These are phyloP conservation scores for Kuraishia floccosa DNA, from an alignment of 805 yeast species.

Conservation along the genomic window DNA sequence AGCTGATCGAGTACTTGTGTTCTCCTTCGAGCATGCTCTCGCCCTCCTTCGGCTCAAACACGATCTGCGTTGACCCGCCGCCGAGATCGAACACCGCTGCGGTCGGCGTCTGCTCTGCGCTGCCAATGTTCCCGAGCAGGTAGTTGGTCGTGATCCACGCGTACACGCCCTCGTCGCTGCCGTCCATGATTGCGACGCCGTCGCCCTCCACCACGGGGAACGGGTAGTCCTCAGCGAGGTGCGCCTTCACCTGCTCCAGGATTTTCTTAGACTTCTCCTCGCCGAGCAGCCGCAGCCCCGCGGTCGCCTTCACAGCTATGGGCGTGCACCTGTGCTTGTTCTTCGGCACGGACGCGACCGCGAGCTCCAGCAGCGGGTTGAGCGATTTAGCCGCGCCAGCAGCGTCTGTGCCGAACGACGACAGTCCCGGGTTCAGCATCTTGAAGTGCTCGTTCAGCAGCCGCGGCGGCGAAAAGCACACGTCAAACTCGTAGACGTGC, in stretches of 20 bases:
- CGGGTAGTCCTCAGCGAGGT: conserved; percentile 74
- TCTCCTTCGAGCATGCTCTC: conserved; percentile 76
- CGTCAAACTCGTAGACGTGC: conserved; percentile 86
- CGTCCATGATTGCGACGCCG: conserved; percentile 90
- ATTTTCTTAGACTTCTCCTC: conserved; percentile 61
- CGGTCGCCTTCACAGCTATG: conserved; percentile 94
- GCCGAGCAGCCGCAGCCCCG: conserved; percentile 86
- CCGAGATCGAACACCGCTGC: conserved; percentile 97
- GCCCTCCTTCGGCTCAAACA: conserved; percentile 75
- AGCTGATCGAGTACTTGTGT: conserved; percentile 68
- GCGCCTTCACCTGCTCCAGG: conserved; percentile 62
- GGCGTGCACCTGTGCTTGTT: conserved; percentile 75
- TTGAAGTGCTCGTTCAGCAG: conserved; percentile 73
- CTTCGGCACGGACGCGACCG: conserved; percentile 68
- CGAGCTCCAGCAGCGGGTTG: conserved; percentile 69
- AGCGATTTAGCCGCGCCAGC: conserved; percentile 83
- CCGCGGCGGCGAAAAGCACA: conserved; percentile 75
- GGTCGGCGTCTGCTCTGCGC: conserved; percentile 64
- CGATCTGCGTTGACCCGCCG: conserved; percentile 98
- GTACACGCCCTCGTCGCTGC: conserved; percentile 94
- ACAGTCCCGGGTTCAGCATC: conserved; percentile 88
- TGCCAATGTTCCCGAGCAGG: conserved; percentile 86
- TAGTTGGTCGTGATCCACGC: conserved; percentile 98
- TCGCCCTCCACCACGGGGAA: conserved; percentile 83
- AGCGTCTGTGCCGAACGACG: conserved; percentile 72